A percentile compares a stretch with the other conserved stretches of the same genome.
phyloP scores from a whole-genome alignment of 2,329 filamentous ascomycete species.

The Botrytis deweyae region DNA sequence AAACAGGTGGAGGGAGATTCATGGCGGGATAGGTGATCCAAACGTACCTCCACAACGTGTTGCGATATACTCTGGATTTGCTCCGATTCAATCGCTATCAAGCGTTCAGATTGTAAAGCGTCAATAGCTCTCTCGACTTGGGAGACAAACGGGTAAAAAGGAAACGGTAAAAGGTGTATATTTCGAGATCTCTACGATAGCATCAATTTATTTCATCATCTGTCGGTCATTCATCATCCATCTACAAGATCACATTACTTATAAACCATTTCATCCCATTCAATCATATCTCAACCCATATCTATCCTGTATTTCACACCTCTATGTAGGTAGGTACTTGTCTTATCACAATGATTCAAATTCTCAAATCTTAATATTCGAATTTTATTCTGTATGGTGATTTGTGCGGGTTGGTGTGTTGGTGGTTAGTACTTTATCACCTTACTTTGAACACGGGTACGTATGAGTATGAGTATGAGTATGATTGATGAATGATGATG shows the following conservation, averaged over 20 bases:
- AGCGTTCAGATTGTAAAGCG: background rate
- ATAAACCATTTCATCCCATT: accelerated
- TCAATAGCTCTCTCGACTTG: background rate
- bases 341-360: background rate
- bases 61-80: background rate
- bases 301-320: background rate
- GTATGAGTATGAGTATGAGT: background rate
- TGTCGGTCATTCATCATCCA: background rate
- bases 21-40: background rate
- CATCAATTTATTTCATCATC: background rate
- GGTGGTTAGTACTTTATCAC: too few relatives aligned
- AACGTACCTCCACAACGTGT: too few relatives aligned
- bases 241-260: background rate
- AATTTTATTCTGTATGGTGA: too few relatives aligned
- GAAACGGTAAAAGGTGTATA: background rate
- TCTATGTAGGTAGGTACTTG: background rate
- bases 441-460: too few relatives aligned
- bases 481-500: background rate
- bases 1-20: background rate
- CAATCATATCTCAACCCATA: background rate
- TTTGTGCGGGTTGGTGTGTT: background rate
- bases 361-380: background rate
- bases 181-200: background rate
- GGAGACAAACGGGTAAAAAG: background rate
- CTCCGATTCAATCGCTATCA: background rate